Base-by-base conservation (phyloP, 2,329 filamentous ascomycete genomes). In the Hypoxylon sp. region DNA sequence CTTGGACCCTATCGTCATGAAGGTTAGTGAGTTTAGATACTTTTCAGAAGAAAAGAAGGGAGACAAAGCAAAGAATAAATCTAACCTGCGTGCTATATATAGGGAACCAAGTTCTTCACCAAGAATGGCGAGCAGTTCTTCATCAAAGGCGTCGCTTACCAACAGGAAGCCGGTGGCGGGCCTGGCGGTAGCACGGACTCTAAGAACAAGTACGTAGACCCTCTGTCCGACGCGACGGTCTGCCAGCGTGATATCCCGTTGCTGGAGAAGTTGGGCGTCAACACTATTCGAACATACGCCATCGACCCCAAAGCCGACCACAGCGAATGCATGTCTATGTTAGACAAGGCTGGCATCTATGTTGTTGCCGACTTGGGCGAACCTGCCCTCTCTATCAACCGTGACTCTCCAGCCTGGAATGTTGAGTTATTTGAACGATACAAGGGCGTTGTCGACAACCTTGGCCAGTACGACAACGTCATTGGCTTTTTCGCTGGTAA, bases 401-500 rank as follows among this genome's bases (percentile, higher is more conserved):
- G 91, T 65, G 83, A 88, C 73, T 79, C 83, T 68, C 90, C 92
- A 9, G 74, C 82, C 56, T 94, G 92, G 92, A 89, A 90, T 75
- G 86, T 88, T 69, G 84, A 86, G 23, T 82, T 93, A 60, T 93
- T 90, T 80, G 80, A 84, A 19, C 89, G 90, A 71, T 94, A 94
- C 83, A 90, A 89, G 66, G 81, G 81, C 50, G 92, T 94, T 70
- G 81, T 94, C 60, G 91, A 94, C 78, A 85, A 85, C 51, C 83
- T 94, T 73, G 83, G 87, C 68, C 83, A 88, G 72, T 94, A 92
- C 82, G 85, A 85, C 77, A 94, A 94, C 80, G 87, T 88, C n/a
- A 85, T 94, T 60, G 92, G 92, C 74, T 94, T 94, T 86, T 93
- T 94, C 78, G 90, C 91, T 58, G 92, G 92, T 75, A 94, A 94